Conservation (phyloP, 495 filamentous ascomycete genomes). For the Viridothelium virens region DNA sequence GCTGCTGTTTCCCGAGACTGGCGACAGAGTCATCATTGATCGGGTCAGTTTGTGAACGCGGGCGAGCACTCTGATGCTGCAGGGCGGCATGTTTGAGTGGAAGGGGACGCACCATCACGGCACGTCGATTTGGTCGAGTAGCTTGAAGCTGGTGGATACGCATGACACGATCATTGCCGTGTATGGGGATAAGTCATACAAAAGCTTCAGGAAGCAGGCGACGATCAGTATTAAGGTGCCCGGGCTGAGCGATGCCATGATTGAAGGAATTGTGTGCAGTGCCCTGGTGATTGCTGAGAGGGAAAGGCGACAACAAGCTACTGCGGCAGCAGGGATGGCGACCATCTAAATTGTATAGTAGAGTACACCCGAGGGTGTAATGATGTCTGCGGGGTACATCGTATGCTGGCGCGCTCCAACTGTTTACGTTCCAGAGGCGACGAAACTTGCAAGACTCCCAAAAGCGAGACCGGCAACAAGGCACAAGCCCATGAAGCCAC, state of each 20-base stretch:
- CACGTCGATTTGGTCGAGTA: background rate
- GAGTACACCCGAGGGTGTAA: no score
- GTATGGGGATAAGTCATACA: background rate
- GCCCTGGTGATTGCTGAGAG: background rate
- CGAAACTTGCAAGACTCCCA: constrained; percentile 85
- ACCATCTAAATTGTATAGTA: no score
- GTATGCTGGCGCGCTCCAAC: background rate
- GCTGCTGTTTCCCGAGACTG: background rate
- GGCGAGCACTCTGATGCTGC: background rate
- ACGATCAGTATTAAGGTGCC: constrained; percentile 3
- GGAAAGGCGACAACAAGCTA: background rate
- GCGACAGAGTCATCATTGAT: background rate
- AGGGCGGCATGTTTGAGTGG: constrained; percentile 1
- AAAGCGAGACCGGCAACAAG: constrained; percentile 73
- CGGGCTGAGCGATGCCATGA: background rate
- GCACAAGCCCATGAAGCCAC: constrained; percentile 88
- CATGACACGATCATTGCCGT: background rate
- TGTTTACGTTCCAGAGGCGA: constrained; percentile 42
- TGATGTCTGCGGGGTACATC: no score
- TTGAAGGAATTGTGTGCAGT: constrained; percentile 2
- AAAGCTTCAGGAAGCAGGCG: background rate
- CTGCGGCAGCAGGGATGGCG: background rate
- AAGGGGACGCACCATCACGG: background rate
- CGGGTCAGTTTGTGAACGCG: background rate
- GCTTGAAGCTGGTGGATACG: constrained; percentile 7